Evolutionary conservation across 345 rosid genomes (phyloP), one percentile per base, ranked within the genome.

Genomic region (Citropsis articulata): DNA sequence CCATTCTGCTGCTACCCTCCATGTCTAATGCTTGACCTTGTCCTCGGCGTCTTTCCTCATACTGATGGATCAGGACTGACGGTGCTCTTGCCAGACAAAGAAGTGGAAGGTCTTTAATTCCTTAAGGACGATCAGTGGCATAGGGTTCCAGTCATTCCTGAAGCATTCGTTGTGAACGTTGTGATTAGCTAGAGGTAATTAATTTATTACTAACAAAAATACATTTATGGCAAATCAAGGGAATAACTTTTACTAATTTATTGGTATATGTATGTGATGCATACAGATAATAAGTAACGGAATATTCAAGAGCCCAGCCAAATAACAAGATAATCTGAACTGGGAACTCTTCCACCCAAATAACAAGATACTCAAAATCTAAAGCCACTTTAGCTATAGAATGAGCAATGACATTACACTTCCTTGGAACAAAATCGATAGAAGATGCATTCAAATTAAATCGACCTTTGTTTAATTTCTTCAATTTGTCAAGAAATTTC

Each of bases 61-160:
- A 86, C 91, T 7, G 93, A 88, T 88, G 93, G 84, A 60, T 82
- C 95, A 30, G 90, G 84, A 75, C 62, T 90, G 56, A 90, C 92
- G 33, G 67, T 87, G 59, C 87, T 90, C 8, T 73, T 88, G 74
- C 91, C 82, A 2, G 91, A 91, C 76, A 81, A 83, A 78, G 84
- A 87, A 62, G 88, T 88, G 0, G 86, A 83, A 88, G 90, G 94
- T 14, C 88, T 87, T 75, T 91, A 88, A 73, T 40, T 88, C 61
- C 76, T 76, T 1, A 89, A 85, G 78, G 88, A 88, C 42, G 80
- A 80, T 30, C 85, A 87, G 24, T 89, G 92, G 92, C 77, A 78
- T 66, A 86, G 79, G 60, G 86, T 87, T 81, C 91, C 91, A 0
- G 71, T 85, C 59, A 59, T 85, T 13, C 91, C 87, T 6, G 77